Evolutionary conservation across 2,329 filamentous ascomycete species (phyloP).

Genomic region (Phyllosticta citrichinensis): DNA sequence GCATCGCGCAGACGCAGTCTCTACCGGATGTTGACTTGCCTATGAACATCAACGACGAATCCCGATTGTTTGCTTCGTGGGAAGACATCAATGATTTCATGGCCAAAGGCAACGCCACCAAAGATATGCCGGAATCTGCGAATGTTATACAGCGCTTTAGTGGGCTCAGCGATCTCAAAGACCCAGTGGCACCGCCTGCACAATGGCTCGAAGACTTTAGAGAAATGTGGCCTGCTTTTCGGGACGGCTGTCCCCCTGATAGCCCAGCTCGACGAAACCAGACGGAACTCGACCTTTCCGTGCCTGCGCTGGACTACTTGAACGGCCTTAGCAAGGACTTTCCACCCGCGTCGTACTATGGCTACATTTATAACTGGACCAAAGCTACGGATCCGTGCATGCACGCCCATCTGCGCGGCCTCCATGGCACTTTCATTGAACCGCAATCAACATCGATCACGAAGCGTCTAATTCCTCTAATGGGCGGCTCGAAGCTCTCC

Average conservation of each 20-base stretch:
- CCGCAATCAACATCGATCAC: conserved; percentile 38
- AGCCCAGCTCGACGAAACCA: conserved; percentile 25
- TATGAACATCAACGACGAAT: conserved; percentile 42
- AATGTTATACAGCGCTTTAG: neutral
- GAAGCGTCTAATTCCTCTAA: conserved; percentile 37
- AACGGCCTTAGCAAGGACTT: conserved; percentile 11
- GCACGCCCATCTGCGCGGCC: conserved; percentile 34
- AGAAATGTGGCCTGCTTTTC: neutral
- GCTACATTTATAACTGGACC: conserved; percentile 40
- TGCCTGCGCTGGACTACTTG: conserved; percentile 22
- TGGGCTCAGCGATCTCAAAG: neutral
- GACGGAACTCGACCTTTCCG: conserved; percentile 25
- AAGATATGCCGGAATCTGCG: neutral
- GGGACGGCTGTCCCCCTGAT: conserved; percentile 26
- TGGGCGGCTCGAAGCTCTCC: conserved; percentile 40
- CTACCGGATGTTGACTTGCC: conserved; percentile 38
- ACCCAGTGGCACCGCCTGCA: conserved; percentile 22
- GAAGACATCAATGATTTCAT: conserved; percentile 35
- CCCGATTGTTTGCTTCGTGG: conserved; percentile 37
- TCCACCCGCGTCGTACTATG: conserved; percentile 24
- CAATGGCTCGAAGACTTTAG: conserved; percentile 15
- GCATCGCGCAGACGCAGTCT: conserved; percentile 27
- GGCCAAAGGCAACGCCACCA: neutral
- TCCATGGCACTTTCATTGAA: conserved; percentile 41
- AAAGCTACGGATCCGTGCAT: conserved; percentile 35